Evolutionary conservation across 129 eudicot species (phyloP), one percentile per base, ranked within the genome.

Genomic region (sunflower (Helianthus annuus)): DNA sequence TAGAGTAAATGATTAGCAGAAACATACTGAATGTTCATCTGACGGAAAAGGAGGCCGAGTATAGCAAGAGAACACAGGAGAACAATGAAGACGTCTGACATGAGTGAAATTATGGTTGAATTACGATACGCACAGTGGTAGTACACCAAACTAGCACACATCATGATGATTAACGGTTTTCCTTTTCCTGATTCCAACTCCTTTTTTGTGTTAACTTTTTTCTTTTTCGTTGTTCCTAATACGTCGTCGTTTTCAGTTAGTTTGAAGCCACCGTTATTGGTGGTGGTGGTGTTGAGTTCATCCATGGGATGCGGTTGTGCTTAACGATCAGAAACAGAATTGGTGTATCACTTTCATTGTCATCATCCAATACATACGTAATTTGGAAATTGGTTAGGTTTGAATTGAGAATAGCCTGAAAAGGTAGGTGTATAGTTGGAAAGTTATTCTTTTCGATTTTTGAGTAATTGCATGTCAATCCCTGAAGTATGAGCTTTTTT

Each of bases 31-130:
- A 94, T 83, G 85, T 90, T 90, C 86, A 94, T 85, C 63, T 94
- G 97, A 66, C 98, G 98, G 80, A 90, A 94, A 74, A 94, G 97
- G 78, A 94, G 96, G 44, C 98, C 98, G 70, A 94, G 93, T 40
- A 94, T 94, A 34, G 97, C 98, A 59, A 94, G 88, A 16, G 97
- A 94, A 76, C 97, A 94, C 3, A 94, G 82, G 34, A 94, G 90
- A 29, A 94, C 98, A 73, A 94, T 91, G 79, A 88, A 84, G 64
- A 95, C 97, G 53, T 95, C 99, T 59, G 97, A 87, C 39, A 88
- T 11, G 54, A 95, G 84, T 10, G 99, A 90, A 45, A 95, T 78
- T 32, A 86, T 49, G 49, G 83, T 84, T 1, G 99, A 86, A 68
- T 90, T 80, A 22, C 96, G 90, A 79, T 74, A 90, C 4, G 97